A percentile compares a stretch with the other conserved stretches of the same genome.
phyloP scores from a whole-genome alignment of 202 grass and related monocot genomes.

The Zoysia matrella region DNA sequence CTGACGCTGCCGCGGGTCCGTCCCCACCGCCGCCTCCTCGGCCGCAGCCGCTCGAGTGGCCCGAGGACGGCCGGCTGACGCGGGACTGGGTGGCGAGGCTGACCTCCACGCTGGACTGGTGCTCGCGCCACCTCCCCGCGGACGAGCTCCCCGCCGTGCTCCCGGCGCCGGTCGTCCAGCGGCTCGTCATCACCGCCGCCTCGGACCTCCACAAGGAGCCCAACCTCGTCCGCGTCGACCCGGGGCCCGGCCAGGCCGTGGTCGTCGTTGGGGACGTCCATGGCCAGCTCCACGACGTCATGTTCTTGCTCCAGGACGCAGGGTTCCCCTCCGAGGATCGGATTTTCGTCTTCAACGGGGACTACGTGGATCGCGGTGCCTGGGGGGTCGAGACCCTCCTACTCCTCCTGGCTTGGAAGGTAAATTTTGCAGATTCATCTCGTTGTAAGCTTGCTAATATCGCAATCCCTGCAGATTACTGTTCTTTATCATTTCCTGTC shows the following conservation, averaged over 20 bases:
- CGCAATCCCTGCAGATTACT: background rate
- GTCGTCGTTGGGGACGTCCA: slow-evolving; percentile 19
- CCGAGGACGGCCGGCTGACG: slow-evolving; percentile 37
- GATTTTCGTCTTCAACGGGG: slow-evolving; percentile 93
- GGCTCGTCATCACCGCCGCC: slow-evolving; percentile 72
- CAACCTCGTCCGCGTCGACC: too few relatives aligned
- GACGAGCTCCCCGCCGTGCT: slow-evolving; percentile 67
- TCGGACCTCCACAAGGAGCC: slow-evolving; percentile 63
- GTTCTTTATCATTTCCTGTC: too few relatives aligned
- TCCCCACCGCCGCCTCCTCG: background rate
- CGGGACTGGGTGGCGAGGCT: slow-evolving; percentile 57
- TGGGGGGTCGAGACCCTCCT: slow-evolving; percentile 63
- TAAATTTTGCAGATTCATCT: slow-evolving; percentile 33
- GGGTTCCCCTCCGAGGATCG: slow-evolving; percentile 83
- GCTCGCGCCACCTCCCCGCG: slow-evolving; percentile 70
- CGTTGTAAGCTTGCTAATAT: slow-evolving; percentile 7
- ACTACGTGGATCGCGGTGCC: slow-evolving; percentile 73
- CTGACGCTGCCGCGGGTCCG: background rate
- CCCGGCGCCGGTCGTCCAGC: slow-evolving; percentile 57
- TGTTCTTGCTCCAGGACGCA: slow-evolving; percentile 84
- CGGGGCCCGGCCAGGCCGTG: too few relatives aligned
- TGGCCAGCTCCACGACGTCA: slow-evolving; percentile 94
- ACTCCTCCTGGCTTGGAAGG: slow-evolving; percentile 94
- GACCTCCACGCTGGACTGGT: slow-evolving; percentile 67
- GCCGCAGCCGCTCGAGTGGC: slow-evolving; percentile 57